Evolutionary conservation across 805 yeast species (phyloP).

Genomic region (Kodamaea fukazawae): DNA sequence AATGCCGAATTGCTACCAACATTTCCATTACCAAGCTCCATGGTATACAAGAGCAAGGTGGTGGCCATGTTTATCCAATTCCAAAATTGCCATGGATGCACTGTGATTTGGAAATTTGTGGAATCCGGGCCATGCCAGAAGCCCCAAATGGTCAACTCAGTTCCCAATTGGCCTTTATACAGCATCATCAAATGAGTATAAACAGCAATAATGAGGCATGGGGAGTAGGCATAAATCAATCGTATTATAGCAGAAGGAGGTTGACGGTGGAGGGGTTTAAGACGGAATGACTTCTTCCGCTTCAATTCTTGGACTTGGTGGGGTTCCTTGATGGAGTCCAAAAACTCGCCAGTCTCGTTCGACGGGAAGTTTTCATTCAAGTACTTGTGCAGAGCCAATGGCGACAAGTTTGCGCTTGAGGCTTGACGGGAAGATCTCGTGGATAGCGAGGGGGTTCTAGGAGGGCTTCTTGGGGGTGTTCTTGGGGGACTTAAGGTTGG

Average conservation of each 20-base stretch:
- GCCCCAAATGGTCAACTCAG: constrained; percentile 60
- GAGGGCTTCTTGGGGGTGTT: constrained; percentile 28
- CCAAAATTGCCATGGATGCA: constrained; percentile 94
- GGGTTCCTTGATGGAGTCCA: constrained; percentile 1
- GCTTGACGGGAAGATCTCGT: constrained; percentile 30
- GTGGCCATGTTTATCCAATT: constrained; percentile 90
- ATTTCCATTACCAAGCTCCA: constrained; percentile 56
- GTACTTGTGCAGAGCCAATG: constrained; percentile 2
- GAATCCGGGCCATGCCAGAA: constrained; percentile 35
- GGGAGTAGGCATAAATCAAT: constrained; percentile 82
- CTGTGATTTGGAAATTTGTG: constrained; percentile 25
- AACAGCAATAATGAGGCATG: constrained; percentile 91
- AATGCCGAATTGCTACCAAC: constrained; percentile 31
- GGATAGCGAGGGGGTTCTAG: constrained; percentile 3
- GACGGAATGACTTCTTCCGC: constrained; percentile 13
- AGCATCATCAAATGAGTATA: constrained; percentile 92
- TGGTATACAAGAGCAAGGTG: constrained; percentile 73
- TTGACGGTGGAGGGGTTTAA: constrained; percentile 16
- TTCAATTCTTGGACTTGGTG: neutral
- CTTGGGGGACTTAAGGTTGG: constrained; percentile 37
- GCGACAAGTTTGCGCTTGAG: constrained; percentile 13
- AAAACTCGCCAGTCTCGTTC: constrained; percentile 2
- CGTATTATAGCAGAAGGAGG: constrained; percentile 43
- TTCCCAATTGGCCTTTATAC: constrained; percentile 72
- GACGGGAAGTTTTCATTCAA: constrained; percentile 1